Evolutionary conservation across 495 filamentous ascomycete species (phyloP).

Genomic region (Jackrogersella multiformis): DNA sequence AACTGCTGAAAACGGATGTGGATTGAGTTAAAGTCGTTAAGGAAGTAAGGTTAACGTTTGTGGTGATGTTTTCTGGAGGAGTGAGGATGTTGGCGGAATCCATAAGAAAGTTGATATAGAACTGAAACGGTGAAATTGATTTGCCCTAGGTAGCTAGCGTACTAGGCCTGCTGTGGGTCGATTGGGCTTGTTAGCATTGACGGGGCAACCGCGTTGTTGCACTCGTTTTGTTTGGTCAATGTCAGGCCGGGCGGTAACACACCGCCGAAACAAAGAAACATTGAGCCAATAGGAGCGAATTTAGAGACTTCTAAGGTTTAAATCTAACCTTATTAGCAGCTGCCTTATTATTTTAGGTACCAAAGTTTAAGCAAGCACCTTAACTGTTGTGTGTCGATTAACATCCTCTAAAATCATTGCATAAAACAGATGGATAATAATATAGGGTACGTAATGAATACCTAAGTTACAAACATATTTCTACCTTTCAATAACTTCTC

Average conservation of each 20-base stretch:
- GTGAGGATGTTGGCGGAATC: conserved; percentile 22
- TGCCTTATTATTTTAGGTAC: too few species aligned
- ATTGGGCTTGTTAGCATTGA: conserved; percentile 46
- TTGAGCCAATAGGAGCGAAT: neutral
- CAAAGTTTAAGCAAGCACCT: too few species aligned
- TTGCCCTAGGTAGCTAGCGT: conserved; percentile 35
- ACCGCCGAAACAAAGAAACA: conserved; percentile 32
- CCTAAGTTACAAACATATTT: too few species aligned
- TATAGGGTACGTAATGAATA: too few species aligned
- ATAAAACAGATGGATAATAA: too few species aligned
- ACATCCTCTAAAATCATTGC: too few species aligned
- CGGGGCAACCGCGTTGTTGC: conserved; percentile 45
- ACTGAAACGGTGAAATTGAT: conserved; percentile 42
- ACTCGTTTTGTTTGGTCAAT: conserved; percentile 29
- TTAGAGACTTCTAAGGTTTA: too few species aligned
- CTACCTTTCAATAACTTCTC: too few species aligned
- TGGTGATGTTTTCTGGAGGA: conserved; percentile 44
- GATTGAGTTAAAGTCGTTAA: conserved; percentile 5
- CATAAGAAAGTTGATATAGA: conserved; percentile 35
- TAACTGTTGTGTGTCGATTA: too few species aligned
- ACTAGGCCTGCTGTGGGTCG: conserved; percentile 37
- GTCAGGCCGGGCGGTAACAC: conserved; percentile 17
- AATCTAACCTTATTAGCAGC: too few species aligned
- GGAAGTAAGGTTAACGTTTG: conserved; percentile 23
- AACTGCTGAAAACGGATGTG: neutral